Percentiles rank a stretch among this genome's conserved stretches.
These are phyloP conservation scores for Diplodia seriata DNA, from an alignment of 2,329 filamentous ascomycete species.

Conservation along the genomic window DNA sequence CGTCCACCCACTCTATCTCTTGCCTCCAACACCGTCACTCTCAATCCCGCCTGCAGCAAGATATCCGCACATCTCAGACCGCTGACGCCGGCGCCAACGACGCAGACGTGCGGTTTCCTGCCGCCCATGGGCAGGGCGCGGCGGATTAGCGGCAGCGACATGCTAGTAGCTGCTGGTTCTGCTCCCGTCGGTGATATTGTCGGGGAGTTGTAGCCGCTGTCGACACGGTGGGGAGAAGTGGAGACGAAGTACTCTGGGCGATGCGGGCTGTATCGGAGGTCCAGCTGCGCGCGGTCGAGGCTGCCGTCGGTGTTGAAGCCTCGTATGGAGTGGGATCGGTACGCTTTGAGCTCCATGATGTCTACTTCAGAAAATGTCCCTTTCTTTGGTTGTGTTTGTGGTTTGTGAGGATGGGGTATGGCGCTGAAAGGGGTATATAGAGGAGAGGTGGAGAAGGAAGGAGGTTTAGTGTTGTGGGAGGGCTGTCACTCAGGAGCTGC, in stretches of 20 bases:
- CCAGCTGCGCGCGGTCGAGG: slow-evolving; percentile 43
- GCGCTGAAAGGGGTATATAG: no score
- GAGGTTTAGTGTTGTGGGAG: background rate
- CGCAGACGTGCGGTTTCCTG: slow-evolving; percentile 63
- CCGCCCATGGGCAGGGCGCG: slow-evolving; percentile 45
- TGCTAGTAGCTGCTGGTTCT: background rate
- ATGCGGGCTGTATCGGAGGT: slow-evolving; percentile 43
- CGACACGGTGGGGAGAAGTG: slow-evolving; percentile 33
- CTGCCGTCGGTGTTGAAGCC: slow-evolving; percentile 36
- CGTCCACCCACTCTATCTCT: slow-evolving; percentile 71
- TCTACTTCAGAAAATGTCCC: background rate
- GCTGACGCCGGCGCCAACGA: slow-evolving; percentile 74
- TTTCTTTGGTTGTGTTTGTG: background rate
- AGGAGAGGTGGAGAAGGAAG: background rate
- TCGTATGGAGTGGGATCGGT: slow-evolving; percentile 35
- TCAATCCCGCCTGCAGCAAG: slow-evolving; percentile 67
- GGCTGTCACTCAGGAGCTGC: background rate
- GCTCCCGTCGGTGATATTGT: background rate
- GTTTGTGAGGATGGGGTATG: background rate
- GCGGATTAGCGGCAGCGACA: slow-evolving; percentile 40
- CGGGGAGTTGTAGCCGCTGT: slow-evolving; percentile 33
- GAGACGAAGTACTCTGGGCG: slow-evolving; percentile 35
- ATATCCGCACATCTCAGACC: slow-evolving; percentile 75
- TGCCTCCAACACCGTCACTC: slow-evolving; percentile 74
- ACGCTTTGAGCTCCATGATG: slow-evolving; percentile 41